Evolutionary conservation across 2,329 filamentous ascomycete species (phyloP), one percentile per base, ranked within the genome.

Genomic region (Fusarium sp.): DNA sequence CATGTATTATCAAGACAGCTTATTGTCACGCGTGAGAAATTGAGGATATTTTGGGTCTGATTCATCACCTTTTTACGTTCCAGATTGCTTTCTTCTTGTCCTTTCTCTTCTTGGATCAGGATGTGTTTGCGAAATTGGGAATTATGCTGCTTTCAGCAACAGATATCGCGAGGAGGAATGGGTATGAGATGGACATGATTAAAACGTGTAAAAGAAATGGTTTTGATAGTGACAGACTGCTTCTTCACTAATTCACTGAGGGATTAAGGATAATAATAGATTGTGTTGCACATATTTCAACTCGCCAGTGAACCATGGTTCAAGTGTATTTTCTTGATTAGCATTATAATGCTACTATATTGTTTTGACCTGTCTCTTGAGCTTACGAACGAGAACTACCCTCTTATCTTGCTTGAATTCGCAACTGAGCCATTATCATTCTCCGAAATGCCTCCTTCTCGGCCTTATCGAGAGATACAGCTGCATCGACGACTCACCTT

Each of bases 1-100:
- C 57, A 74, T 74, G 72, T 74, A 74, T 68, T 74, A 74, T 73
- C 70, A 73, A 59, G 66, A 61, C 53, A 65, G 22, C 20, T 61
- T 54, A 70, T 38, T 70, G 68, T 60, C 56, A 22, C 39, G 43
- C 44, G 55, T 68, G 68, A 15, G 53, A 72, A 63, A 71, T 73
- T 56, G 42, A 55, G 59, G 58, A 51, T 72, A 24, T 59, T 28
- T 44, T 53, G 49, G 52, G 54, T 60, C 50, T 71, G 56, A 43
- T 66, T 68, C 58, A 61, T 6, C 38, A 53, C 14, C 20, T 36
- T 36, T 28, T 26, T 44, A 33, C 36, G 44, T 36, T 42, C 5
- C 6, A 17, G 28, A 31, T 59, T 34, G 31, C 7, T 64, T 45
- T 49, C 20, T 50, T 51, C 40, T 34, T n/a, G 48, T 38, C 46